Percentiles rank a stretch among this genome's conserved stretches.
These are phyloP conservation scores for Monascus purpureus DNA, from an alignment of 495 filamentous ascomycete species.

Conservation along the genomic window DNA sequence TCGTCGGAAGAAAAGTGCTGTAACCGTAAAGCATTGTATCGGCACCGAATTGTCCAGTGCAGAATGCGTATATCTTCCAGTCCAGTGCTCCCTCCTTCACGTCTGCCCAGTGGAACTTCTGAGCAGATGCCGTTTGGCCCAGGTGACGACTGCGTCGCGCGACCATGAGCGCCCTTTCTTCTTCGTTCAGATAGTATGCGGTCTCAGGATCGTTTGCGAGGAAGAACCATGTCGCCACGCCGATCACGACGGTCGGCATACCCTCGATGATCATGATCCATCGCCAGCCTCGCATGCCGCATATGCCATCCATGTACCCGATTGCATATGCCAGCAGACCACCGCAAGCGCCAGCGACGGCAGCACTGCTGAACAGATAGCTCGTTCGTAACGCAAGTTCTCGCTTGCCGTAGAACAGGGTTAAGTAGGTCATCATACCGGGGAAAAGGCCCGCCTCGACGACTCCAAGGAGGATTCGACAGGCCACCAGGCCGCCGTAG, in stretches of 20 bases:
- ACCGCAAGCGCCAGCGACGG: constrained; percentile 62
- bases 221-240: constrained; percentile 44
- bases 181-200: constrained; percentile 44
- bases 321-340: constrained; percentile 65
- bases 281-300: constrained; percentile 41
- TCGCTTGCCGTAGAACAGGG: constrained; percentile 59
- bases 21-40: constrained; percentile 69
- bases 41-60: constrained; percentile 48
- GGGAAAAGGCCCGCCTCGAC: constrained; percentile 42
- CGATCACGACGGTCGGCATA: constrained; percentile 50
- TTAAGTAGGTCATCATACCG: constrained; percentile 53
- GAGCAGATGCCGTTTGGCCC: constrained; percentile 44
- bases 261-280: constrained; percentile 59
- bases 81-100: constrained; percentile 38
- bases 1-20: constrained; percentile 65
- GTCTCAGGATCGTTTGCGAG: constrained; percentile 52
- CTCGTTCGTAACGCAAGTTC: constrained; percentile 63
- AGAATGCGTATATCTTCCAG: constrained; percentile 57
- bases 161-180: constrained; percentile 40
- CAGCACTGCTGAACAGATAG: constrained; percentile 64
- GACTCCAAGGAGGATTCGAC: constrained; percentile 38
- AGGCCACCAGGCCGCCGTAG: constrained; percentile 42
- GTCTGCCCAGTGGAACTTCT: constrained; percentile 44
- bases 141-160: constrained; percentile 33
- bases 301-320: constrained; percentile 53